A percentile compares a stretch with the other conserved stretches of the same genome.
Evolutionary conservation across 2,329 filamentous ascomycete genomes (phyloP).

Genomic region (Colletotrichum graminicola): DNA sequence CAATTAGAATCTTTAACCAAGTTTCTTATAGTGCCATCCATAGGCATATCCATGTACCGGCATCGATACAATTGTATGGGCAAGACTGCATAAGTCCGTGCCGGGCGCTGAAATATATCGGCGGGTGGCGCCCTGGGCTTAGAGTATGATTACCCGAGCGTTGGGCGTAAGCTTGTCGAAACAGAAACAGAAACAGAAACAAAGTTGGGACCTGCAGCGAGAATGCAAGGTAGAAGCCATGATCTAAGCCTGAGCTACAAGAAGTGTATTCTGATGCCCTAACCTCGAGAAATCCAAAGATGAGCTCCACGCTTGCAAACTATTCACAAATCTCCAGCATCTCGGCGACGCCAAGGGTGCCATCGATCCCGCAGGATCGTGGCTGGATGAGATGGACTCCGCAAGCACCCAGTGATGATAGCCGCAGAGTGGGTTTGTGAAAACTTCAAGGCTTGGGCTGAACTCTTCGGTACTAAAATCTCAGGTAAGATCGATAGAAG

Average conservation of each 20-base stretch:
- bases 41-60: not conserved
- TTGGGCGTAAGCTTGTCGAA: not conserved
- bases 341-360: not conserved
- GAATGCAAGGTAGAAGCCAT: not conserved
- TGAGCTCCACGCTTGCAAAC: rapidly evolving
- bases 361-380: not conserved
- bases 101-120: not conserved
- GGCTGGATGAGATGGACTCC: not conserved
- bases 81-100: not conserved
- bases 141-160: not conserved
- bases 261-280: not conserved
- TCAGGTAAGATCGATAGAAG: not conserved
- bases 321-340: not conserved
- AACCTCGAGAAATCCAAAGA: not conserved
- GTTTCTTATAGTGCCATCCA: not conserved
- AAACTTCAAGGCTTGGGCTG: conserved; percentile 2
- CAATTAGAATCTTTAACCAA: not conserved
- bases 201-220: not conserved
- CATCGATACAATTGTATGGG: not conserved
- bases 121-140: not conserved
- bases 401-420: not conserved
- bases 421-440: too few species aligned
- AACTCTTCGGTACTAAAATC: not conserved
- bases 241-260: not conserved
- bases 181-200: not conserved